Percentiles rank a stretch among this genome's conserved stretches.
phyloP scores from a whole-genome alignment of 805 yeast species.

The Ogataea chonburiensis region DNA sequence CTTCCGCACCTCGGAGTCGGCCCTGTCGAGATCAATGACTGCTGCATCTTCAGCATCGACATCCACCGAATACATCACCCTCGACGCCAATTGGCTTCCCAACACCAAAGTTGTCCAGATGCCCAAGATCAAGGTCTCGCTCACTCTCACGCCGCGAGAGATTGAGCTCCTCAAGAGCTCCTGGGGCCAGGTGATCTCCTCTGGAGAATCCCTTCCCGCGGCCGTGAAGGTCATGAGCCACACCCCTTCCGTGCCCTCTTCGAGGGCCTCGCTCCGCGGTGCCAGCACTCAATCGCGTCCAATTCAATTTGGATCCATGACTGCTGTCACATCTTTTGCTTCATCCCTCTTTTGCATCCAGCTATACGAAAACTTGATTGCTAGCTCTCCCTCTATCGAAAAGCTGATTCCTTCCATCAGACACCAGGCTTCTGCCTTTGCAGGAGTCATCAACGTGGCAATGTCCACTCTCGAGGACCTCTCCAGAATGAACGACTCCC shows the following conservation, averaged over 20 bases:
- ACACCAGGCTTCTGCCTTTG: constrained; percentile 79
- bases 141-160: constrained; percentile 35
- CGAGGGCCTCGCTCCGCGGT: constrained; percentile 4
- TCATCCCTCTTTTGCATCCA: constrained; percentile 72
- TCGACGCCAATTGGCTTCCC: constrained; percentile 37
- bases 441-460: constrained; percentile 72
- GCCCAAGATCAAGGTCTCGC: constrained; percentile 22
- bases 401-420: constrained; percentile 67
- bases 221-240: not conserved
- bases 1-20: constrained; percentile 11
- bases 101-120: constrained; percentile 30
- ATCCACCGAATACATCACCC: constrained; percentile 26
- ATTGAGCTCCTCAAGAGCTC: constrained; percentile 46
- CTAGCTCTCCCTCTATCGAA: constrained; percentile 60
- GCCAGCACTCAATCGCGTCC: constrained; percentile 3
- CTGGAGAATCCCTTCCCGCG: constrained; percentile 8
- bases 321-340: constrained; percentile 37
- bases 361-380: constrained; percentile 65
- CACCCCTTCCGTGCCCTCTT: not conserved
- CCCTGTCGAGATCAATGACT: constrained; percentile 26
- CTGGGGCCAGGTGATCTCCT: constrained; percentile 41
- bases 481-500: constrained; percentile 53
- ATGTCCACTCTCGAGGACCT: constrained; percentile 63
- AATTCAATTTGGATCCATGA: constrained; percentile 5
- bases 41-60: constrained; percentile 22